phyloP scores from a whole-genome alignment of 2,329 filamentous ascomycete genomes.

The Trichoderma sp. region DNA sequence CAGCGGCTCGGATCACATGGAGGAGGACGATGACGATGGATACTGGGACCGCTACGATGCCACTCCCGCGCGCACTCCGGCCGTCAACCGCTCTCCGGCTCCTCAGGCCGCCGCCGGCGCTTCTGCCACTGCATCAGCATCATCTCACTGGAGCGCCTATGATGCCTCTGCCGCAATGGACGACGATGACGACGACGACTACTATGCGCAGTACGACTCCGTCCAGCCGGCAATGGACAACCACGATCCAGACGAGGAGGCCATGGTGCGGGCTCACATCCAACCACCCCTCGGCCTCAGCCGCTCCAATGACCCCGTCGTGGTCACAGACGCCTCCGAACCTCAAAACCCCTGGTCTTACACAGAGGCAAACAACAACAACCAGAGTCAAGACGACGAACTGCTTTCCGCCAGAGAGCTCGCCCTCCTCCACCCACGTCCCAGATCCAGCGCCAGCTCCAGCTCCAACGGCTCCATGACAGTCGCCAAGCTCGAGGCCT shows the following conservation, averaged over 20 bases:
- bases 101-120: slow-evolving; percentile 43
- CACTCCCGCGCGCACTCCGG: slow-evolving; percentile 66
- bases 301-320: slow-evolving; percentile 21
- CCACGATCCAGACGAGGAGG: slow-evolving; percentile 75
- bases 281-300: slow-evolving; percentile 39
- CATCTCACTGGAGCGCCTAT: slow-evolving; percentile 29
- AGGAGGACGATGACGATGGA: slow-evolving; percentile 68
- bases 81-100: slow-evolving; percentile 62
- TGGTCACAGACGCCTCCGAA: slow-evolving; percentile 34
- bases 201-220: slow-evolving; percentile 74
- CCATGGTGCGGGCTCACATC: slow-evolving; percentile 33
- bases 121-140: slow-evolving; percentile 26
- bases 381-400: slow-evolving; percentile 6
- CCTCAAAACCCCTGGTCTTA: slow-evolving; percentile 43
- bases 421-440: slow-evolving; percentile 53
- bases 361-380: slow-evolving; percentile 46
- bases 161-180: slow-evolving; percentile 28
- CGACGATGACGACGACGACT: slow-evolving; percentile 62
- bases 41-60: slow-evolving; percentile 81
- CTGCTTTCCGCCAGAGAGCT: slow-evolving; percentile 41
- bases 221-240: slow-evolving; percentile 81
- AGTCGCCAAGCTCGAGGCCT: slow-evolving; percentile 63
- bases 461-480: slow-evolving; percentile 57
- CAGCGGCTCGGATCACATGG: slow-evolving; percentile 25
- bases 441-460: slow-evolving; percentile 60